phyloP scores from a whole-genome alignment of 345 rosid genomes.

The Hibiscus trionum region DNA sequence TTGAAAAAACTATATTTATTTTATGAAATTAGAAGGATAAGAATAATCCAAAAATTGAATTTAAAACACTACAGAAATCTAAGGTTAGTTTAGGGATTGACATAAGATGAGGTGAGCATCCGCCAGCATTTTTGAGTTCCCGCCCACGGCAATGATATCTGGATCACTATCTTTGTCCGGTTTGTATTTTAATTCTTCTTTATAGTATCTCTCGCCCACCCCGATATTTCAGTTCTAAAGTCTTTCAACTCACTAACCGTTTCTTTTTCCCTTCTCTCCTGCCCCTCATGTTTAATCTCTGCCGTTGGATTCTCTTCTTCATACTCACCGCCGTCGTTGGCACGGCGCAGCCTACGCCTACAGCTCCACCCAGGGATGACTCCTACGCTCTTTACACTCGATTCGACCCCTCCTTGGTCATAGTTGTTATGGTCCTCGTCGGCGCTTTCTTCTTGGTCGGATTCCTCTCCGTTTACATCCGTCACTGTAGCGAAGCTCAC shows the following conservation, averaged over 20 bases:
- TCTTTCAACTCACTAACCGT: neutral
- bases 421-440: slow-evolving; percentile 55
- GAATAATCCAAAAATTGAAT: no score
- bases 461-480: slow-evolving; percentile 52
- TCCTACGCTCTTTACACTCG: slow-evolving; percentile 2
- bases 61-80: no score
- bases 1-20: no score
- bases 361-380: neutral
- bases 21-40: no score
- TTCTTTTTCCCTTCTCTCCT: neutral
- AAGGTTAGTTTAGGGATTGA: no score
- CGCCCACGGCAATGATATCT: no score
- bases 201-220: no score
- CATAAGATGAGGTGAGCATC: no score
- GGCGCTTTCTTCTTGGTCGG: slow-evolving; percentile 50
- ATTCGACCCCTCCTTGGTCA: slow-evolving; percentile 40
- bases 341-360: neutral
- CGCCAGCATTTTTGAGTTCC: no score
- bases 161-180: no score
- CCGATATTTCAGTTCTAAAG: neutral
- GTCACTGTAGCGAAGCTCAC: slow-evolving; percentile 25
- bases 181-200: no score
- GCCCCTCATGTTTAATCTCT: neutral
- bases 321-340: neutral
- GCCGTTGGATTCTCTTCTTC: neutral